These are phyloP conservation scores for Suhomyces sp. DNA, from an alignment of 805 yeast genomes.

Conservation along the genomic window DNA sequence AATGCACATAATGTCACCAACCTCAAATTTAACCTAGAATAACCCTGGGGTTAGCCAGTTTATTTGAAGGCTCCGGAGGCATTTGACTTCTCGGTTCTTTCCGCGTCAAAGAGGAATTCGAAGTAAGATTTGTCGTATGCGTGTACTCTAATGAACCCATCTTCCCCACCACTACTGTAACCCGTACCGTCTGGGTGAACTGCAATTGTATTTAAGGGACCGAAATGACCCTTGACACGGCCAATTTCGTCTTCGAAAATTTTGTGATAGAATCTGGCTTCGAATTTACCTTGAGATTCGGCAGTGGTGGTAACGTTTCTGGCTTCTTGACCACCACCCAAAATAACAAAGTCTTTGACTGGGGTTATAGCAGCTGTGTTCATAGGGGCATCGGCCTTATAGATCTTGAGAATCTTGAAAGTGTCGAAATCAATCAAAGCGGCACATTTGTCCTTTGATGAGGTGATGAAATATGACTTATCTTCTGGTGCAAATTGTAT, in stretches of 20 bases:
- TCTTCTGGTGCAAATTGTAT: conserved; percentile 82
- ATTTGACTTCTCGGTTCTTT: conserved; percentile 61
- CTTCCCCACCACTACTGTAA: conserved; percentile 98
- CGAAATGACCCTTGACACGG: conserved; percentile 97
- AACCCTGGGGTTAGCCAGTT: too few relatives aligned
- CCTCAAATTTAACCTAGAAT: too few relatives aligned
- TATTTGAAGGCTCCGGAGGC: conserved; percentile 36
- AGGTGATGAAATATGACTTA: conserved; percentile 83
- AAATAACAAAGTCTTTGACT: conserved; percentile 81
- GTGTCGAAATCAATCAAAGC: conserved; percentile 75
- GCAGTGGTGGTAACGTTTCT: conserved; percentile 97
- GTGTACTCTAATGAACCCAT: conserved; percentile 94
- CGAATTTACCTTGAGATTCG: conserved; percentile 91
- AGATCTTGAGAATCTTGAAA: conserved; percentile 69
- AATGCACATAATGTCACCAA: too few relatives aligned
- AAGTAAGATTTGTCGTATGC: conserved; percentile 89
- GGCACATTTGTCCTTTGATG: conserved; percentile 90
- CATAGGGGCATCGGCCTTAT: conserved; percentile 86
- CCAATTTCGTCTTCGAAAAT: conserved; percentile 95
- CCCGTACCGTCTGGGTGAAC: conserved; percentile 92
- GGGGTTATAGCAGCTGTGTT: conserved; percentile 96
- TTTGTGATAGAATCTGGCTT: conserved; percentile 94
- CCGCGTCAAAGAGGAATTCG: conserved; percentile 86
- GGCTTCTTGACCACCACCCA: conserved; percentile 99
- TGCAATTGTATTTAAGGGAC: conserved; percentile 93